A percentile compares a stretch with the other conserved stretches of the same genome.
Evolutionary conservation across 441 rosid genomes (phyloP).

Genomic region (Theobroma grandiflorum): DNA sequence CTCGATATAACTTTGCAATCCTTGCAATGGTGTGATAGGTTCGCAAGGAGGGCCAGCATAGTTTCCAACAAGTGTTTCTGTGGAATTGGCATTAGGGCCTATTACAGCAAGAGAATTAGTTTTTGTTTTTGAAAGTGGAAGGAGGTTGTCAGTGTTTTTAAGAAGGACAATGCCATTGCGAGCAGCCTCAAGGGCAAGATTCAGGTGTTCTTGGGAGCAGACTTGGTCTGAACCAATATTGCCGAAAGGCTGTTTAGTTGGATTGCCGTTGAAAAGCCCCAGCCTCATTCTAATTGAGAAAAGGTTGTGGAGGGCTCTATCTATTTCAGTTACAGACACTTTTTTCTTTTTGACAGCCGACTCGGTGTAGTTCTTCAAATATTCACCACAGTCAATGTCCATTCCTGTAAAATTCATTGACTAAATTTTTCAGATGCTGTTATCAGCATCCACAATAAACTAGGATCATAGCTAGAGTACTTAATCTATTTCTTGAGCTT

Average conservation of each 20-base stretch:
- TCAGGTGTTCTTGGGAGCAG: slow-evolving; percentile 70
- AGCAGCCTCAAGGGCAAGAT: slow-evolving; percentile 84
- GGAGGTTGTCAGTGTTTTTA: slow-evolving; percentile 52
- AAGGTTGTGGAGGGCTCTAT: slow-evolving; percentile 81
- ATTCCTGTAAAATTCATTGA: slow-evolving; percentile 55
- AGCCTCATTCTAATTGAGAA: slow-evolving; percentile 81
- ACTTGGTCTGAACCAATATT: slow-evolving; percentile 62
- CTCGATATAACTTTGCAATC: slow-evolving; percentile 55
- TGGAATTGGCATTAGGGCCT: slow-evolving; percentile 75
- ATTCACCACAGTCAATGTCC: slow-evolving; percentile 85
- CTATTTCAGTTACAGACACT: slow-evolving; percentile 56
- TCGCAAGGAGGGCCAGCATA: slow-evolving; percentile 78
- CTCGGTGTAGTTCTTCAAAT: slow-evolving; percentile 62
- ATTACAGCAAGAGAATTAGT: slow-evolving; percentile 64
- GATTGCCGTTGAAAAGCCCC: slow-evolving; percentile 80
- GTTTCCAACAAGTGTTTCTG: slow-evolving; percentile 65
- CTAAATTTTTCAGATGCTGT: neutral
- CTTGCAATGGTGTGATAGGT: slow-evolving; percentile 64
- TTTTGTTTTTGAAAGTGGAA: slow-evolving; percentile 50
- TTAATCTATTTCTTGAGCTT: no score
- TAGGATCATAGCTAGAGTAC: neutral
- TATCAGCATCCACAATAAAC: neutral
- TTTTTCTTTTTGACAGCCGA: slow-evolving; percentile 69
- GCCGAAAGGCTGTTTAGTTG: slow-evolving; percentile 60
- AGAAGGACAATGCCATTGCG: slow-evolving; percentile 82